These are phyloP conservation scores for Friedmanniomyces simplex DNA, from an alignment of 495 filamentous ascomycete genomes.

Conservation along the genomic window DNA sequence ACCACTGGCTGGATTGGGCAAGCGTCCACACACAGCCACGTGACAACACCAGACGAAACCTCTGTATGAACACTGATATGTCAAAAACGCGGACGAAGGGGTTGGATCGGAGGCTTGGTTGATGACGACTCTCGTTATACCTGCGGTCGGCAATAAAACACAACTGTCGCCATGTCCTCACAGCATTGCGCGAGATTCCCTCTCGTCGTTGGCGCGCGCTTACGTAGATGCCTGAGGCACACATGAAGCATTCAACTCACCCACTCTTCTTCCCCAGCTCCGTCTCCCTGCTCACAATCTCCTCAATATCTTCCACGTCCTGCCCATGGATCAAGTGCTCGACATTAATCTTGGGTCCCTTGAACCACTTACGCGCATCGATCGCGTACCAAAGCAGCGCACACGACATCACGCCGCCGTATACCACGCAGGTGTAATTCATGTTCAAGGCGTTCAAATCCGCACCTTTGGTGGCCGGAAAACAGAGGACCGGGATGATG, in stretches of 20 bases:
- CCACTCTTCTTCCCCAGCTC: background rate
- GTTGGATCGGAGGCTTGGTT: too few species aligned
- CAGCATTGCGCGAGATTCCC: too few species aligned
- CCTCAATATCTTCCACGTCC: constrained; percentile 1
- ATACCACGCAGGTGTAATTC: constrained; percentile 13
- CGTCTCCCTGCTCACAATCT: background rate
- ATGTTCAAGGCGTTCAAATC: constrained; percentile 8
- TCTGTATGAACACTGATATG: too few species aligned
- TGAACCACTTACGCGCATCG: constrained; percentile 12
- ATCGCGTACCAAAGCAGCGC: constrained; percentile 11
- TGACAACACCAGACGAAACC: too few species aligned
- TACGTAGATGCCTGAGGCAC: background rate
- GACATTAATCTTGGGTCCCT: constrained; percentile 11
- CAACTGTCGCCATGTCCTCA: too few species aligned
- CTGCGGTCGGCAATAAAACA: too few species aligned
- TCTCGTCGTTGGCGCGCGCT: too few species aligned
- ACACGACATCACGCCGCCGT: constrained; percentile 9
- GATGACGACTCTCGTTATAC: too few species aligned
- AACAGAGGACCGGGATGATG: constrained; percentile 12
- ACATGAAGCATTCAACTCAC: background rate
- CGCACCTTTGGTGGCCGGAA: background rate
- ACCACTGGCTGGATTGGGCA: too few species aligned
- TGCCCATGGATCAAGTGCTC: constrained; percentile 11
- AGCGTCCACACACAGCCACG: too few species aligned
- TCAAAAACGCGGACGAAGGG: too few species aligned